Conservation (phyloP, 2,329 filamentous ascomycete genomes). For the Gaeumannomyces tritici region DNA sequence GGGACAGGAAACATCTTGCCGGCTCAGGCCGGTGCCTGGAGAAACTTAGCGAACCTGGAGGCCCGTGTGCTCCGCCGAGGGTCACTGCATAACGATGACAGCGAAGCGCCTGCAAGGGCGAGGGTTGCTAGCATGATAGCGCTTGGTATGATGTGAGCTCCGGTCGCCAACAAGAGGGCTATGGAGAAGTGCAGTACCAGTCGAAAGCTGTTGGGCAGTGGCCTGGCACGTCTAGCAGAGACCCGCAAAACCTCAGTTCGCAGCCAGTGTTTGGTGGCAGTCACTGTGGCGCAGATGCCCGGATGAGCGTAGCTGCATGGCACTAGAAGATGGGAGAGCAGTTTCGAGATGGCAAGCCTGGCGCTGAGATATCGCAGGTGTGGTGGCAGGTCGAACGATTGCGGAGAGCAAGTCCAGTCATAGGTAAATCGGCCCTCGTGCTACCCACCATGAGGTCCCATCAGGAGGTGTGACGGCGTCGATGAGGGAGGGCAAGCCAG, state of each 20-base stretch:
- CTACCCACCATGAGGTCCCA: too few species aligned
- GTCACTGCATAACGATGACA: not conserved
- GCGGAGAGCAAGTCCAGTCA: not conserved
- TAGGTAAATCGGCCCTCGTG: too few species aligned
- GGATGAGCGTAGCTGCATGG: not conserved
- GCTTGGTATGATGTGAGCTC: not conserved
- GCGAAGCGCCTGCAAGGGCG: not conserved
- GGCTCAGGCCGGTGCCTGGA: not conserved
- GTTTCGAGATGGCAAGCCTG: not conserved
- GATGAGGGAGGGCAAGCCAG: not conserved
- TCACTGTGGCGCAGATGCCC: not conserved
- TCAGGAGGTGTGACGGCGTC: too few species aligned
- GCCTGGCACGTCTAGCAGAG: not conserved
- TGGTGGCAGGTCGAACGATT: not conserved
- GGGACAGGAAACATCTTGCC: not conserved
- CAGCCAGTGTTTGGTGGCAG: not conserved
- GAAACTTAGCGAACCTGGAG: not conserved
- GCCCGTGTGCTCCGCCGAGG: too few species aligned
- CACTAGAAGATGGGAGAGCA: not conserved
- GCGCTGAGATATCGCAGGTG: too few species aligned
- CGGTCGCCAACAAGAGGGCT: not conserved
- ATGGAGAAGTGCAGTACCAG: not conserved
- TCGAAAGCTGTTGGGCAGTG: not conserved
- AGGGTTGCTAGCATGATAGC: not conserved
- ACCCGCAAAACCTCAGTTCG: not conserved